These are phyloP conservation scores for Candida wancherniae DNA, from an alignment of 805 yeast genomes.

Conservation along the genomic window DNA sequence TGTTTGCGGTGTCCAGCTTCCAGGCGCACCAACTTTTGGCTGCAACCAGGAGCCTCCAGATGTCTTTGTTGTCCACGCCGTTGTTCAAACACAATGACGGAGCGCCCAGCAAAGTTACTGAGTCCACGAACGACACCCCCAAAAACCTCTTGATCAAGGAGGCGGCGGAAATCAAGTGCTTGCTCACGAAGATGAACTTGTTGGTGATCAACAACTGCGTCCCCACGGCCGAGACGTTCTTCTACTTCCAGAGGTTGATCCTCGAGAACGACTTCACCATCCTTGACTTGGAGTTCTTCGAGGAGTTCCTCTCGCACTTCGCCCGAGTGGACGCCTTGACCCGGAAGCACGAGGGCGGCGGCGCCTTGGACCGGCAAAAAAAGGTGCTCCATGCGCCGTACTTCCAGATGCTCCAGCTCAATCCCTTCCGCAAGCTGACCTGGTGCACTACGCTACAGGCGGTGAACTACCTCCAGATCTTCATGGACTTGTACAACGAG, in stretches of 20 bases:
- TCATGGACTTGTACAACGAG: conserved; percentile 15
- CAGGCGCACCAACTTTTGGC: conserved; percentile 6
- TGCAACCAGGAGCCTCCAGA: conserved; percentile 6
- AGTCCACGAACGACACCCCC: conserved; percentile 10
- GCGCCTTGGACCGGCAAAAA: conserved; percentile 10
- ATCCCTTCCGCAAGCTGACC: conserved; percentile 6
- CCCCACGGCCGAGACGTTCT: conserved; percentile 26
- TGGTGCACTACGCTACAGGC: conserved; percentile 16
- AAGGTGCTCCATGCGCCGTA: conserved; percentile 8
- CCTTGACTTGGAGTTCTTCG: conserved; percentile 14
- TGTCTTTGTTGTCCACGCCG: conserved; percentile 3
- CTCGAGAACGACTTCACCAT: conserved; percentile 3
- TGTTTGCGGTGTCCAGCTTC: conserved; percentile 2
- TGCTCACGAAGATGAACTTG: conserved; percentile 10
- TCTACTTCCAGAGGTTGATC: conserved; percentile 26
- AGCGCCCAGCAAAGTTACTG: background rate
- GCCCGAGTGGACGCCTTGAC: conserved; percentile 7
- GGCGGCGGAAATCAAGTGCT: conserved; percentile 6
- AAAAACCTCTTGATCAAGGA: conserved; percentile 7
- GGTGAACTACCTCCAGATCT: conserved; percentile 14
- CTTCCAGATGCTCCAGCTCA: conserved; percentile 7
- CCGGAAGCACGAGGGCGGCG: conserved; percentile 1
- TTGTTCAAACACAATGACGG: conserved; percentile 1
- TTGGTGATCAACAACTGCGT: conserved; percentile 13
- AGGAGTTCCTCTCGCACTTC: conserved; percentile 14